A percentile compares a stretch with the other conserved stretches of the same genome.
These are phyloP conservation scores for Puccinia novopanici DNA, from an alignment of 1,284 basidiomycete species.

Conservation along the genomic window DNA sequence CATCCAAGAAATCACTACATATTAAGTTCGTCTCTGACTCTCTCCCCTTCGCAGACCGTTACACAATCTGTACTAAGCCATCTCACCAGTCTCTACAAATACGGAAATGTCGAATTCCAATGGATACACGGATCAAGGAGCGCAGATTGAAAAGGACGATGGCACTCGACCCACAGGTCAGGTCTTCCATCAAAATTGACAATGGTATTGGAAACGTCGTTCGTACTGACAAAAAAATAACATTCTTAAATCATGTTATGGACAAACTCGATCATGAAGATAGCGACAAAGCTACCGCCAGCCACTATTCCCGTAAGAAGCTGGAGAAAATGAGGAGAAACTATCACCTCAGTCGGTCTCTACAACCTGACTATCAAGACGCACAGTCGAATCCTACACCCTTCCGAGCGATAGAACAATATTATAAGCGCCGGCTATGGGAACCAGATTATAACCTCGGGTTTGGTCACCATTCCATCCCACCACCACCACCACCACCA, in stretches of 20 bases:
- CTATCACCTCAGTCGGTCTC: slow-evolving; percentile 20
- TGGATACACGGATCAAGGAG: too few species aligned
- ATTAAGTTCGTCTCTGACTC: too few species aligned
- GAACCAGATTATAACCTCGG: slow-evolving; percentile 32
- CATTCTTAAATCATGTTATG: not conserved
- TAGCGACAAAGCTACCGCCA: not conserved
- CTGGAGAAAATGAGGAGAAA: slow-evolving; percentile 22
- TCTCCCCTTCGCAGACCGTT: too few species aligned
- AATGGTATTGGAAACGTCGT: not conserved
- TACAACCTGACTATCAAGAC: slow-evolving; percentile 18
- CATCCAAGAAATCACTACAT: too few species aligned
- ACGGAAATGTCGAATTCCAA: too few species aligned
- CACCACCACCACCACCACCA: not conserved
- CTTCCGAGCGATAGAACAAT: slow-evolving; percentile 29
- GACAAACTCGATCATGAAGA: not conserved
- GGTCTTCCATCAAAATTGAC: not conserved
- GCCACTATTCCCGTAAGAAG: not conserved
- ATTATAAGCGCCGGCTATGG: slow-evolving; percentile 40
- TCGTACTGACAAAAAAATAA: not conserved
- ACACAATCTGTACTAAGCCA: too few species aligned
- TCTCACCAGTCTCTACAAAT: too few species aligned
- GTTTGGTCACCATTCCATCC: slow-evolving; percentile 27
- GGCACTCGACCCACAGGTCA: not conserved
- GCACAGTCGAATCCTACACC: not conserved
- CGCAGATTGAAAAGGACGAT: too few species aligned